Conservation (phyloP, 306 rosid genomes). For the Rosa persica region DNA sequence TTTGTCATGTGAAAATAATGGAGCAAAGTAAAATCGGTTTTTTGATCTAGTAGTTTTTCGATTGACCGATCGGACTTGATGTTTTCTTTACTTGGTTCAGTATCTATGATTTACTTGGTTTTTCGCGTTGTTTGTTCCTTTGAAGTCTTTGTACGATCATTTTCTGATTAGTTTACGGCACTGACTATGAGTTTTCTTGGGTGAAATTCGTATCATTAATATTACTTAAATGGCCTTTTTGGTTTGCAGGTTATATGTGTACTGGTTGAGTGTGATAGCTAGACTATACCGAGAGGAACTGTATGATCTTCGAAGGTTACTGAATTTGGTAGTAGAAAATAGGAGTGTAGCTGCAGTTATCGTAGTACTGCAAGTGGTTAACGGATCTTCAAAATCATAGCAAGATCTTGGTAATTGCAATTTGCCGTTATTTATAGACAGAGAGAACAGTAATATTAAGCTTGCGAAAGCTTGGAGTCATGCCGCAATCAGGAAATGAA, state of each 20-base stretch:
- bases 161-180: neutral
- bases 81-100: neutral
- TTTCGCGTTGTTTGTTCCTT: neutral
- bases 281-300: neutral
- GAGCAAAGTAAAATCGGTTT: neutral
- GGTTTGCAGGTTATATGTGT: constrained; percentile 5
- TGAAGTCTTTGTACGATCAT: neutral
- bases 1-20: neutral
- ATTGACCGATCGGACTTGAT: neutral
- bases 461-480: constrained; percentile 52
- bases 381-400: constrained; percentile 3
- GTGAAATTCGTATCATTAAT: neutral
- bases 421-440: constrained; percentile 25
- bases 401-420: constrained; percentile 32
- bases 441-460: constrained; percentile 34
- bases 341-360: constrained; percentile 22
- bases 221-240: neutral
- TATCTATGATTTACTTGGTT: neutral
- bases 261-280: constrained; percentile 13
- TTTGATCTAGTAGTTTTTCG: neutral
- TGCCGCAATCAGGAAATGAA: constrained; percentile 81
- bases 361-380: constrained; percentile 14
- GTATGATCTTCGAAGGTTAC: neutral
- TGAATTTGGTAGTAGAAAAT: constrained; percentile 18
- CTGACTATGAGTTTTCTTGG: neutral